Percentiles rank a stretch among this genome's conserved stretches.
Evolutionary conservation across 2,329 filamentous ascomycete genomes (phyloP).

Genomic region (Nemania diffusa): DNA sequence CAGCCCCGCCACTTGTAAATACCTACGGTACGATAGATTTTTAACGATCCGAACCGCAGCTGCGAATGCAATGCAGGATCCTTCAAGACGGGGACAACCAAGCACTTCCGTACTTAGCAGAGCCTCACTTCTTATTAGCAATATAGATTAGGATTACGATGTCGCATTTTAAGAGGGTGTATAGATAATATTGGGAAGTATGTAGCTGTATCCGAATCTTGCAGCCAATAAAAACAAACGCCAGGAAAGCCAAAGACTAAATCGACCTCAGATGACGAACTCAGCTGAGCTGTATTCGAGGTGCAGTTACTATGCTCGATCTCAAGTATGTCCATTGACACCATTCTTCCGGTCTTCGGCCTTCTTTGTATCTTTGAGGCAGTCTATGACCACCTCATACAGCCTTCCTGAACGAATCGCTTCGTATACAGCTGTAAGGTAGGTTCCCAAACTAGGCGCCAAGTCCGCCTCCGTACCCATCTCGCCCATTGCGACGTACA

Average conservation of each 20-base stretch:
- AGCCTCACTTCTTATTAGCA: background rate
- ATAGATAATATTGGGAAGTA: background rate
- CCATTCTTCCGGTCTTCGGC: background rate
- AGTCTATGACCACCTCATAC: constrained; percentile 1
- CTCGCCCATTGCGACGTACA: background rate
- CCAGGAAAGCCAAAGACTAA: no score
- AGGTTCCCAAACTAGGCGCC: background rate
- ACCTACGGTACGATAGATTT: no score
- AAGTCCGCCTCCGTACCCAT: background rate
- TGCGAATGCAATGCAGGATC: no score
- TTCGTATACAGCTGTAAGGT: constrained; percentile 10
- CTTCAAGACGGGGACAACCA: no score
- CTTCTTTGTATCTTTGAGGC: background rate
- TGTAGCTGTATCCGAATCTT: no score
- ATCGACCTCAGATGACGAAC: background rate
- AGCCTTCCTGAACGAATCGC: constrained; percentile 10
- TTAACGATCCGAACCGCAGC: no score
- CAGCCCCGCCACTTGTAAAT: no score
- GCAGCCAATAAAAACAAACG: background rate
- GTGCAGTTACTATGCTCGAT: background rate
- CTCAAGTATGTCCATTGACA: background rate
- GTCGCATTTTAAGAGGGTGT: background rate
- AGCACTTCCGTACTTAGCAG: no score
- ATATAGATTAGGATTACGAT: background rate
- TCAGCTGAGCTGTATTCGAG: no score